Percentiles rank a stretch among this genome's conserved stretches.
Evolutionary conservation across 495 filamentous ascomycete species (phyloP).

Genomic region (Xylaria scruposa): DNA sequence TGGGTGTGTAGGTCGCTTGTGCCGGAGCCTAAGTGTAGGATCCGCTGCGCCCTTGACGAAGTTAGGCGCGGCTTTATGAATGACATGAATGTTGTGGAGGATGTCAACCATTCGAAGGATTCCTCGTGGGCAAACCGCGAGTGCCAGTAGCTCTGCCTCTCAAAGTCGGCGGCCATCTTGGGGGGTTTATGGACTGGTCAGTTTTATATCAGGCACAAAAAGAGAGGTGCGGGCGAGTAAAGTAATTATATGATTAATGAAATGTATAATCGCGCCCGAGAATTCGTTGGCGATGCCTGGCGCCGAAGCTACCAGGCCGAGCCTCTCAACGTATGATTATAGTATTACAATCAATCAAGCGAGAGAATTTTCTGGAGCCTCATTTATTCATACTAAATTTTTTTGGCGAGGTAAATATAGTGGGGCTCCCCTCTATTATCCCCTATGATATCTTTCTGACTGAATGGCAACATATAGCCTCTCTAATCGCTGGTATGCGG

Average conservation of each 20-base stretch:
- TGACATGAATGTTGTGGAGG: slow-evolving; percentile 44
- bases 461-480: not conserved
- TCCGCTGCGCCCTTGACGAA: slow-evolving; percentile 18
- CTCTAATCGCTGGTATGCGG: not conserved
- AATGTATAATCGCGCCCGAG: not conserved
- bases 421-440: not conserved
- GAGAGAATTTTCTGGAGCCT: too few species aligned
- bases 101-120: slow-evolving; percentile 49
- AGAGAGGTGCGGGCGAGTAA: not conserved
- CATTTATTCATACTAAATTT: not conserved
- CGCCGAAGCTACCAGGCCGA: slow-evolving; percentile 17
- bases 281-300: slow-evolving; percentile 11
- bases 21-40: slow-evolving; percentile 50
- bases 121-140: slow-evolving; percentile 44
- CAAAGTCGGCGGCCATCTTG: slow-evolving; percentile 40
- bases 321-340: not conserved
- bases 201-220: not conserved
- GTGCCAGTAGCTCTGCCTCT: slow-evolving; percentile 52
- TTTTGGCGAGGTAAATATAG: slow-evolving; percentile 4
- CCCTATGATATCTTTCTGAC: not conserved
- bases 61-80: slow-evolving; percentile 43
- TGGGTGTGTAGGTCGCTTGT: slow-evolving; percentile 51
- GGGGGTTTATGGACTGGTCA: not conserved
- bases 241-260: not conserved
- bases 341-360: not conserved